phyloP scores from a whole-genome alignment of 495 filamentous ascomycete species.

The Lophium mytilinum region DNA sequence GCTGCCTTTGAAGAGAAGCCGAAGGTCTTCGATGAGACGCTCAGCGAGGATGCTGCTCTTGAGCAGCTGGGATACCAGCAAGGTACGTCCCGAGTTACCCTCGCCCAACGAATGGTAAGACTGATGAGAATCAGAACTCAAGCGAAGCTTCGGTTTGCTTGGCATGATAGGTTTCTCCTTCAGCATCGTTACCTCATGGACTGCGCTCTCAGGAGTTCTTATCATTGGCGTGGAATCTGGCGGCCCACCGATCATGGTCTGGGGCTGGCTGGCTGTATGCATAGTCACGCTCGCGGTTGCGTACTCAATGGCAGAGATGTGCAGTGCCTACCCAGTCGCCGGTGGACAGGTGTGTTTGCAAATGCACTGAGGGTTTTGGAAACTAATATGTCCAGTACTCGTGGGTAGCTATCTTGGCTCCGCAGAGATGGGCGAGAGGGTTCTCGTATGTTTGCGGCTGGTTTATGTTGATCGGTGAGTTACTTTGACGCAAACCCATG shows the following conservation, averaged over 20 bases:
- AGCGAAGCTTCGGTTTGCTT: slow-evolving; percentile 49
- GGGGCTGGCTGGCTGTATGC: slow-evolving; percentile 47
- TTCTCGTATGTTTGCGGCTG: slow-evolving; percentile 29
- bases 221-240: slow-evolving; percentile 49
- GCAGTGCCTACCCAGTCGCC: slow-evolving; percentile 45
- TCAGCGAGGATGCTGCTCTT: slow-evolving; percentile 22
- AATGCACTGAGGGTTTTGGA: too few relatives aligned
- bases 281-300: slow-evolving; percentile 45
- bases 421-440: slow-evolving; percentile 34
- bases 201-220: slow-evolving; percentile 47
- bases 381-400: too few relatives aligned
- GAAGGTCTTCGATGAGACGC: slow-evolving; percentile 15
- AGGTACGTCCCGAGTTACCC: slow-evolving; percentile 24
- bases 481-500: background rate
- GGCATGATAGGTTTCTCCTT: slow-evolving; percentile 55
- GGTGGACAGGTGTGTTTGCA: too few relatives aligned
- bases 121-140: slow-evolving; percentile 39
- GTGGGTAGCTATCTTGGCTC: slow-evolving; percentile 50
- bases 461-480: slow-evolving; percentile 31
- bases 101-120: background rate
- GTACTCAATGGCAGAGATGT: slow-evolving; percentile 53
- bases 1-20: background rate
- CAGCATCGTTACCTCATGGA: slow-evolving; percentile 52
- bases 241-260: slow-evolving; percentile 52
- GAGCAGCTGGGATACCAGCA: slow-evolving; percentile 38